Base-by-base conservation (phyloP, 1,284 basidiomycete species). In the Mrakiaceae sp. region DNA sequence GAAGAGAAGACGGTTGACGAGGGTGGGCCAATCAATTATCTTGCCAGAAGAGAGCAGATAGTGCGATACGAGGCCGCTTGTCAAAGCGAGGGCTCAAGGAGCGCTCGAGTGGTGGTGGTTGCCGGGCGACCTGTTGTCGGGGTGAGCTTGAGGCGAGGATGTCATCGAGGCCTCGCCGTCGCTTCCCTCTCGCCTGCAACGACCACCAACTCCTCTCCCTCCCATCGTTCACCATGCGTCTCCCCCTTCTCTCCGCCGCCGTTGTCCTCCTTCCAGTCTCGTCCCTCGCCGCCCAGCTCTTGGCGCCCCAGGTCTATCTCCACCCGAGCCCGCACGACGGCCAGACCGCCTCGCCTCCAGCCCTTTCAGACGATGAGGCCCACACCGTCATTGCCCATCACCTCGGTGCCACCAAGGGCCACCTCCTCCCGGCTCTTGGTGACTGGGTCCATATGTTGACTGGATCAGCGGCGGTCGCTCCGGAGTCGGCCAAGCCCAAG, bases 351-450 rank as follows among this genome's bases (percentile, higher is more conserved):
- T 51, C 55, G 1, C 57, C 65, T 9, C 65, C 65, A 9, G 44
- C 62, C 5, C 70, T 78, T 8, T 67, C 70, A 2, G 67, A 72
- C 16, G 70, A 67, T 42, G 75, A 77, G 68, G 76, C 76, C 6
- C 70, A 75, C 56, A 73, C 75, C 2, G 74, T 77, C 10, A 69
- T 78, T 48, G 64, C 69, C 2, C 75, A 77, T 68, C 76, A 77
- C 66, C 71, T 77, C 16, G 73, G 74, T 9, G 69, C 70, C n/a
- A 69, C 61, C 39, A 67, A 49, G 14, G 55, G 73, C 49, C 67
- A 64, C 16, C 70, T 72, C 54, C 72, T 72, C 54, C 71, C 74
- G 46, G 72, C 73, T 60, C 55, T 62, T 46, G 74, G 74, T 62
- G 70, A 71, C 1, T 77, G 76, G 76, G 27, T 27, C 27, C 27